Conservation (phyloP, 192 early-diverging fungal species). For the Backusella mclennaniae region DNA sequence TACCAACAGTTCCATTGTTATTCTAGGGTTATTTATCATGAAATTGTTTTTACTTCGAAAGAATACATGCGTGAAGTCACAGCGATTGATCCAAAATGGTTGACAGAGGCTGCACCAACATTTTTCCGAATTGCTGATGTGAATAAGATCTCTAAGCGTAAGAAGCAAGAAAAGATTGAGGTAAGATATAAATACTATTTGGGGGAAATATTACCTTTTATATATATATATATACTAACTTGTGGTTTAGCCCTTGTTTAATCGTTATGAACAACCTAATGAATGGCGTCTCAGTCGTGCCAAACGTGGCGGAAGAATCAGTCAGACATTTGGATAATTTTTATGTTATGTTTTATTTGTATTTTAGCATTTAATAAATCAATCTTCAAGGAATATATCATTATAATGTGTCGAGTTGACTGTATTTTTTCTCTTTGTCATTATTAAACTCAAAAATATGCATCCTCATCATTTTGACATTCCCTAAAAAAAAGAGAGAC, state of each 20-base stretch:
- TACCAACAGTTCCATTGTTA: neutral
- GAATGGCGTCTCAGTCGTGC: constrained; percentile 91
- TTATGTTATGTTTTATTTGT: neutral
- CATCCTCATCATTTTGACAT: neutral
- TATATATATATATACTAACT: neutral
- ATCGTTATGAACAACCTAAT: constrained; percentile 92
- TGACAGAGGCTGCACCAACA: constrained; percentile 96
- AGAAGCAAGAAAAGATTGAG: constrained; percentile 88
- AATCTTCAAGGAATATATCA: neutral
- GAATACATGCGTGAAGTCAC: constrained; percentile 92
- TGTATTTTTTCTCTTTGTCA: neutral
- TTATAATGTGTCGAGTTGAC: neutral
- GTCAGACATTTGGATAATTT: constrained; percentile 75
- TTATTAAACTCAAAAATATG: neutral
- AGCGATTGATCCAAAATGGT: constrained; percentile 89
- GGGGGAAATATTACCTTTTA: no score
- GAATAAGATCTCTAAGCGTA: constrained; percentile 91
- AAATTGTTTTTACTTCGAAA: constrained; percentile 86
- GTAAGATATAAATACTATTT: constrained; percentile 14
- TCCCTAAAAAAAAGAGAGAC: neutral
- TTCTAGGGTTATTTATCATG: constrained; percentile 86
- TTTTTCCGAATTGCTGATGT: constrained; percentile 96
- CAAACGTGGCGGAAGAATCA: constrained; percentile 66
- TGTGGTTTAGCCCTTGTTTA: constrained; percentile 76
- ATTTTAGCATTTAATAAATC: neutral